Evolutionary conservation across 169 alveolate genomes (phyloP).

Genomic region (Plasmodium sp.): DNA sequence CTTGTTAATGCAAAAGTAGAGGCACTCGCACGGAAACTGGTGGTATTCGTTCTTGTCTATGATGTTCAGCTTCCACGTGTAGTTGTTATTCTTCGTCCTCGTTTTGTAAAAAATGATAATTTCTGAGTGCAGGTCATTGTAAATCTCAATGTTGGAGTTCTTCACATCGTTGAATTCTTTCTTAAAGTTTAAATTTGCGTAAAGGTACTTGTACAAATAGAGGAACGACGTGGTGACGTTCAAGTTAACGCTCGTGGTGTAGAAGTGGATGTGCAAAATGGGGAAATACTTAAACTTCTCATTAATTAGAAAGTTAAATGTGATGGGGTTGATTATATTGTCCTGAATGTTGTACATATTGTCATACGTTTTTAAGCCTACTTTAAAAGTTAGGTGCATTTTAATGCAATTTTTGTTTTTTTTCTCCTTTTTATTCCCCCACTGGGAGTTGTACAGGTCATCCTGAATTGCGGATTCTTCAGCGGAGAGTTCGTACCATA

Average conservation of each 20-base stretch:
- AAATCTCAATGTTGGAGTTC: constrained; percentile 55
- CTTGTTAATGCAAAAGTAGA: constrained; percentile 64
- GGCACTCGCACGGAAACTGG: constrained; percentile 62
- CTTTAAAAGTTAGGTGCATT: constrained; percentile 35
- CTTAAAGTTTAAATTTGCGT: constrained; percentile 32
- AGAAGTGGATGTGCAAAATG: constrained; percentile 13
- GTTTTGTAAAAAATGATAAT: constrained; percentile 61
- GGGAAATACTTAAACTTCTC: constrained; percentile 57
- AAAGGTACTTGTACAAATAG: constrained; percentile 38
- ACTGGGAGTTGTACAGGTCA: not conserved
- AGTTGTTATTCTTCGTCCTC: constrained; percentile 63
- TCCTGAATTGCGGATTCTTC: not conserved
- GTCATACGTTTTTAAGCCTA: constrained; percentile 55
- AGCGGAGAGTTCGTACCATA: constrained; percentile 39
- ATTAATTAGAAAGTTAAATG: constrained; percentile 19
- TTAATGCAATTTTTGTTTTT: constrained; percentile 8
- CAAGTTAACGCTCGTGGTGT: constrained; percentile 40
- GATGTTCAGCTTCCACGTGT: constrained; percentile 45
- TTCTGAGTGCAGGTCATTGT: constrained; percentile 66
- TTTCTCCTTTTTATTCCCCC: not conserved
- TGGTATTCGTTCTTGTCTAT: constrained; percentile 60
- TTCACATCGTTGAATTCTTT: constrained; percentile 55
- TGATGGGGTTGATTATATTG: constrained; percentile 48
- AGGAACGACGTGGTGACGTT: constrained; percentile 62
- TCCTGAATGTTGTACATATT: constrained; percentile 72